Evolutionary conservation across 768 basidiomycete genomes (phyloP).

Genomic region (Thelephora ganbajun): DNA sequence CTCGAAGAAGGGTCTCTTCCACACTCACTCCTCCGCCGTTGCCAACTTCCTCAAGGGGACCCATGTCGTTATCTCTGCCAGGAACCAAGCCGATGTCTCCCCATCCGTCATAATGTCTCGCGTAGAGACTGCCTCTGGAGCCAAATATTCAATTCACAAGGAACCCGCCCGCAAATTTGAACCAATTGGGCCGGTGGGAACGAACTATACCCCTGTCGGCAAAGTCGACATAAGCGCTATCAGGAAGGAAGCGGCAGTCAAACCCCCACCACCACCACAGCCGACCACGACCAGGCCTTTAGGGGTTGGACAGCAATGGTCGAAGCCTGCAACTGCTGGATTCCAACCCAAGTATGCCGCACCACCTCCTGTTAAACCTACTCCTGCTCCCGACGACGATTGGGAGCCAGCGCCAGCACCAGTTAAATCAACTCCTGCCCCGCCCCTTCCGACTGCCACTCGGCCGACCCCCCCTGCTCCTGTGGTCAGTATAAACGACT

Average conservation of each 20-base stretch:
- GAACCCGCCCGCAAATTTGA: slow-evolving; percentile 61
- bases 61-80: slow-evolving; percentile 76
- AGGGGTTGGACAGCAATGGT: neutral
- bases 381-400: slow-evolving; percentile 32
- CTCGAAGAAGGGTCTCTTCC: slow-evolving; percentile 83
- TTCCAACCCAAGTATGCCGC: neutral
- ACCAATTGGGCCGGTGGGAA: slow-evolving; percentile 73
- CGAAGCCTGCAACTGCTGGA: no score
- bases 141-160: slow-evolving; percentile 76
- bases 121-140: slow-evolving; percentile 82
- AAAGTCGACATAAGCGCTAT: slow-evolving; percentile 54
- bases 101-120: slow-evolving; percentile 73
- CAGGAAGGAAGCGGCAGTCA: slow-evolving; percentile 15
- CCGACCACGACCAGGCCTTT: neutral
- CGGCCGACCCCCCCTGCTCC: slow-evolving; percentile 19
- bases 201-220: slow-evolving; percentile 64
- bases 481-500: slow-evolving; percentile 17
- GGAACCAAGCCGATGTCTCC: slow-evolving; percentile 80
- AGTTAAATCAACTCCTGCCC: slow-evolving; percentile 17
- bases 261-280: slow-evolving; percentile 17
- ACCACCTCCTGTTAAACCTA: slow-evolving; percentile 8
- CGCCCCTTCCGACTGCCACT: slow-evolving; percentile 15
- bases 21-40: slow-evolving; percentile 73
- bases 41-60: slow-evolving; percentile 68
- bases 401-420: slow-evolving; percentile 43